These are phyloP conservation scores for Plasmodium vivax DNA, from an alignment of 169 alveolate genomes.

Conservation along the genomic window DNA sequence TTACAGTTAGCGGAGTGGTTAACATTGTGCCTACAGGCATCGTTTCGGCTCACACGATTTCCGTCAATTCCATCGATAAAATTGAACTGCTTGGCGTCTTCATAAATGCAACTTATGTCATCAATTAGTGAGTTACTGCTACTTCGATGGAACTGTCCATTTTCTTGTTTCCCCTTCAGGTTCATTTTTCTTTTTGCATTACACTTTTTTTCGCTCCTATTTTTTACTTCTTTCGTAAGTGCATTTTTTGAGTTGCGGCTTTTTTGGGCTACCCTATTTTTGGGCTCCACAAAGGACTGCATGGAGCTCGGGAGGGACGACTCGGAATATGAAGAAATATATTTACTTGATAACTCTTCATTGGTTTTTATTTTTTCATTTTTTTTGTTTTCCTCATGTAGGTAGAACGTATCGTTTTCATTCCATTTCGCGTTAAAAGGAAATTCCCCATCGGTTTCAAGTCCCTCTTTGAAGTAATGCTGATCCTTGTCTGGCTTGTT, in stretches of 20 bases:
- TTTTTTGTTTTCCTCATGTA: neutral
- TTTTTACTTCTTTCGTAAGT: neutral
- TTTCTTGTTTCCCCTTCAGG: neutral
- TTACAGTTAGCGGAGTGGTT: neutral
- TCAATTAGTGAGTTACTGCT: constrained; percentile 6
- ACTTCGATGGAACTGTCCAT: neutral
- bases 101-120: constrained; percentile 4
- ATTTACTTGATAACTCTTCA: constrained; percentile 43
- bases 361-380: constrained; percentile 2
- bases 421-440: neutral
- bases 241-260: neutral
- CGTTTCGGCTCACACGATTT: neutral
- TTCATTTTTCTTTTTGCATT: neutral
- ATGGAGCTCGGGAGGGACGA: neutral
- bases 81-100: neutral
- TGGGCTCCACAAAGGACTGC: neutral
- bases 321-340: constrained; percentile 16
- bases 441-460: neutral
- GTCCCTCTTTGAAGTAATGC: neutral
- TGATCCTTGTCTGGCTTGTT: neutral
- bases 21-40: neutral
- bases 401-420: neutral
- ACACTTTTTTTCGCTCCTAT: neutral
- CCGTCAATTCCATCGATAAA: neutral
- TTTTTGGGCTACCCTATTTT: neutral